A percentile compares a stretch with the other conserved stretches of the same genome.
Conservation (phyloP, 2,329 filamentous ascomycete genomes). For the Epichloe uncinata region DNA sequence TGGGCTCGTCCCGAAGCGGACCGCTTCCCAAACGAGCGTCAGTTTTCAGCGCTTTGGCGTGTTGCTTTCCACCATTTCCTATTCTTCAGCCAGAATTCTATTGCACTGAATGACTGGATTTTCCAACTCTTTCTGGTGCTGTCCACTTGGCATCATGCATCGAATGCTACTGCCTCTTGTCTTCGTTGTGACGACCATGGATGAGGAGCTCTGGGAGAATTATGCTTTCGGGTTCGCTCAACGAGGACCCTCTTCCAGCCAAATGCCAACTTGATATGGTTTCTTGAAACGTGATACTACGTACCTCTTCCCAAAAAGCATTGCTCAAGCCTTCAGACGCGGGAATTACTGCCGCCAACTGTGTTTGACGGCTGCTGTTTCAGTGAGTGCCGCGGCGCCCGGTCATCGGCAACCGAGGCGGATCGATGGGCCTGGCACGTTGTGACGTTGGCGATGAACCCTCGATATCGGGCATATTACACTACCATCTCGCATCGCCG, state of each 20-base stretch:
- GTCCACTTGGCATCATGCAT: no score
- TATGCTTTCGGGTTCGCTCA: no score
- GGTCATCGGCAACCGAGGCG: not conserved
- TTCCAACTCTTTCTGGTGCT: no score
- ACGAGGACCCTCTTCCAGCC: no score
- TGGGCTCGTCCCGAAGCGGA: not conserved
- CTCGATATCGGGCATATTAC: not conserved
- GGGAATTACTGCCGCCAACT: not conserved
- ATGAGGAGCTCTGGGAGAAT: no score
- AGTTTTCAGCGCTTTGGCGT: not conserved
- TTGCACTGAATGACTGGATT: no score
- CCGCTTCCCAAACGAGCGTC: not conserved
- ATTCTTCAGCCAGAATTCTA: no score
- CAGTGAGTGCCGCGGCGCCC: not conserved
- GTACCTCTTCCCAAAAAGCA: not conserved
- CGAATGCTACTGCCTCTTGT: no score
- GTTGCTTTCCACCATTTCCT: no score
- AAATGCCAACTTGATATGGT: no score
- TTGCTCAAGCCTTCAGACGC: not conserved
- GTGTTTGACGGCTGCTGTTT: not conserved
- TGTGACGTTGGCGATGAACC: not conserved
- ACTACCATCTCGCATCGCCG: no score
- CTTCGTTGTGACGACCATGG: no score
- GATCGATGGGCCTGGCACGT: not conserved
- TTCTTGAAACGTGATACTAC: not conserved